These are phyloP conservation scores for Pseudopyrenochaeta lycopersici DNA, from an alignment of 2,329 filamentous ascomycete genomes.

Conservation along the genomic window DNA sequence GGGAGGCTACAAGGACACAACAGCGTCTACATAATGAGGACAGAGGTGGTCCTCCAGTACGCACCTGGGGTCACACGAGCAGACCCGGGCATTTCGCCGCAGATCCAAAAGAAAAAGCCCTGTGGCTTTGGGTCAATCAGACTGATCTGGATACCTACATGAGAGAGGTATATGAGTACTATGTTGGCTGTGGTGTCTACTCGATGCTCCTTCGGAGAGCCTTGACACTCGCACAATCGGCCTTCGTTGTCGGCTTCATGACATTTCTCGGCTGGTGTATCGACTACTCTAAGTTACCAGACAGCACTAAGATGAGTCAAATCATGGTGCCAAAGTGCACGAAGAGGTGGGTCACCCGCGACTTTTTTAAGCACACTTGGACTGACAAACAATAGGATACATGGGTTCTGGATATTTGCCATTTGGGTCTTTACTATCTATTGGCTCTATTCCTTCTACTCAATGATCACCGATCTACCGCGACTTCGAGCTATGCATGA, in stretches of 20 bases:
- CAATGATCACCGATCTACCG: conserved; percentile 76
- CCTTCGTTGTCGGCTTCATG: conserved; percentile 82
- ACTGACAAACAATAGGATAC: conserved; percentile 66
- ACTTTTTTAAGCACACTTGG: not conserved
- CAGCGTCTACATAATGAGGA: conserved; percentile 54
- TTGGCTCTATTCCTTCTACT: conserved; percentile 81
- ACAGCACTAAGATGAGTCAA: conserved; percentile 68
- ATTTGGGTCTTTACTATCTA: conserved; percentile 88
- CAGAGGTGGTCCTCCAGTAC: conserved; percentile 17
- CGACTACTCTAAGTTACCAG: conserved; percentile 77
- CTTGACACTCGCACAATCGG: conserved; percentile 80
- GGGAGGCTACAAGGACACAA: conserved; percentile 59
- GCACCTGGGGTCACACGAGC: conserved; percentile 32
- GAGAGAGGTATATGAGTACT: conserved; percentile 86
- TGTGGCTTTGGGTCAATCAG: conserved; percentile 94
- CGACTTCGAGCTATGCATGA: conserved; percentile 80
- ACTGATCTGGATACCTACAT: conserved; percentile 89
- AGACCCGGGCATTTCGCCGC: conserved; percentile 43
- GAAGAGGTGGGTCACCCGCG: conserved; percentile 38
- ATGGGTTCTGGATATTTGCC: conserved; percentile 76
- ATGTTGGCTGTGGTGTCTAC: conserved; percentile 81
- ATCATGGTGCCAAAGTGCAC: conserved; percentile 80
- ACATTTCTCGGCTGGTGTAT: conserved; percentile 88
- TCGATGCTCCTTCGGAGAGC: conserved; percentile 79
- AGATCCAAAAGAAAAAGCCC: conserved; percentile 77